Evolutionary conservation across 352 stramenopile species (phyloP).

Genomic region (Phytophthora sp.): DNA sequence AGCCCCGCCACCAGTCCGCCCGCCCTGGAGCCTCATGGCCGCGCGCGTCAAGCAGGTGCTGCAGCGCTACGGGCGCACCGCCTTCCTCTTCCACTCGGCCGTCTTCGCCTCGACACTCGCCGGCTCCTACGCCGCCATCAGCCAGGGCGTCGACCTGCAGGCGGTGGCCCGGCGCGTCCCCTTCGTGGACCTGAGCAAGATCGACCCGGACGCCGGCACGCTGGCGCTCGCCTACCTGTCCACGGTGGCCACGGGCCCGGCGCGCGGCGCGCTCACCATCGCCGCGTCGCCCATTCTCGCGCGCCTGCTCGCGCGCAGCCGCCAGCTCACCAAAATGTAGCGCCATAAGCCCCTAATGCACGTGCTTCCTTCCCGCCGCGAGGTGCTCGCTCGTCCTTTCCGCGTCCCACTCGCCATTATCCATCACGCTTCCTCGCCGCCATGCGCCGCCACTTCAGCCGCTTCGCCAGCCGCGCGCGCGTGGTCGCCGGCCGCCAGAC

Average conservation of each 20-base stretch:
- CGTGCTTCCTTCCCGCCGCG: no score
- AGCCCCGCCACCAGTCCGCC: background rate
- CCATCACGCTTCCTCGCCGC: background rate
- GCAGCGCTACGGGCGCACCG: slow-evolving; percentile 95
- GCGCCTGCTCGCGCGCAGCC: slow-evolving; percentile 57
- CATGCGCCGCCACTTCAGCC: slow-evolving; percentile 47
- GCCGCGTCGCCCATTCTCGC: slow-evolving; percentile 74
- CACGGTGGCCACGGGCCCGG: slow-evolving; percentile 84
- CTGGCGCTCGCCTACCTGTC: slow-evolving; percentile 93
- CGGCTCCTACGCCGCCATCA: slow-evolving; percentile 75
- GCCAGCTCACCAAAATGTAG: slow-evolving; percentile 27
- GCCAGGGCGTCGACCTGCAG: slow-evolving; percentile 70
- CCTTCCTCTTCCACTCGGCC: slow-evolving; percentile 93
- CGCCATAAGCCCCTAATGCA: slow-evolving; percentile 4
- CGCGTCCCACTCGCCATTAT: background rate
- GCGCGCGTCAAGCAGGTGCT: slow-evolving; percentile 77
- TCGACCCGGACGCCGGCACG: slow-evolving; percentile 73
- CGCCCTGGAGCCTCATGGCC: slow-evolving; percentile 43
- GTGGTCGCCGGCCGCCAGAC: slow-evolving; percentile 60
- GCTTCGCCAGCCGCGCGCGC: slow-evolving; percentile 34
- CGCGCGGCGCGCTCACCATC: slow-evolving; percentile 77
- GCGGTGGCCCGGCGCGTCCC: slow-evolving; percentile 59
- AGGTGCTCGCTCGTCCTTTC: slow-evolving; percentile 8
- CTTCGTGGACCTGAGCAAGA: slow-evolving; percentile 71
- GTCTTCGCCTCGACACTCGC: slow-evolving; percentile 96